phyloP scores from a whole-genome alignment of 2,329 filamentous ascomycete species.

The Parascedosporium putredinis region DNA sequence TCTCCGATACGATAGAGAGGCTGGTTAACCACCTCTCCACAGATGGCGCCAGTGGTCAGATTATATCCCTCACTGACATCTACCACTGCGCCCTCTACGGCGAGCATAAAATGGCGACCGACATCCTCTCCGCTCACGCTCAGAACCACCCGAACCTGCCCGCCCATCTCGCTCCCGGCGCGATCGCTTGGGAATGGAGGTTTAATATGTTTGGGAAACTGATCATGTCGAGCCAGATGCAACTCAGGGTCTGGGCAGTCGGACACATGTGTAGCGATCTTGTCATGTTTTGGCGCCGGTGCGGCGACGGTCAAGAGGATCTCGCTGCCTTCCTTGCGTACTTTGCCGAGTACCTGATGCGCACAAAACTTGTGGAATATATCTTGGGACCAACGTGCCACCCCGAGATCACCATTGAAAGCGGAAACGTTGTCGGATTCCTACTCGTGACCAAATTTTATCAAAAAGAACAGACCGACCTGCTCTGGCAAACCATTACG shows the following conservation, averaged over 20 bases:
- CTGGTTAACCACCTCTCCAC: constrained; percentile 39
- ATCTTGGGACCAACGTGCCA: constrained; percentile 86
- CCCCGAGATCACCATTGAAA: constrained; percentile 74
- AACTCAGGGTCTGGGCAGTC: constrained; percentile 71
- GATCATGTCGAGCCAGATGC: constrained; percentile 80
- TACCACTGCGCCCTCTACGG: constrained; percentile 29
- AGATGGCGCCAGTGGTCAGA: constrained; percentile 29
- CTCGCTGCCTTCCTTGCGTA: constrained; percentile 47
- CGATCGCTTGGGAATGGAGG: constrained; percentile 56
- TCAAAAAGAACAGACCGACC: constrained; percentile 59
- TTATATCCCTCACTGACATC: constrained; percentile 33
- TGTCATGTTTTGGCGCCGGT: constrained; percentile 52
- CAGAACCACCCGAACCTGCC: constrained; percentile 27
- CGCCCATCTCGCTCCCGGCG: constrained; percentile 29
- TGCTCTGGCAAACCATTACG: constrained; percentile 74
- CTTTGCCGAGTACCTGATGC: constrained; percentile 58
- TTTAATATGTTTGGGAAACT: constrained; percentile 60
- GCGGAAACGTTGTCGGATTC: constrained; percentile 78
- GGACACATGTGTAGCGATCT: constrained; percentile 63
- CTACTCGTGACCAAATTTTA: constrained; percentile 71
- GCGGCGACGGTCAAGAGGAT: constrained; percentile 35
- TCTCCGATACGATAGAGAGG: constrained; percentile 42
- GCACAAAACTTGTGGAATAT: constrained; percentile 69
- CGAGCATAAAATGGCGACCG: constrained; percentile 24
- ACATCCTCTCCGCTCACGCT: constrained; percentile 21